Base-by-base conservation (phyloP, 305 asterid genomes). In the Rubia tinctorum region DNA sequence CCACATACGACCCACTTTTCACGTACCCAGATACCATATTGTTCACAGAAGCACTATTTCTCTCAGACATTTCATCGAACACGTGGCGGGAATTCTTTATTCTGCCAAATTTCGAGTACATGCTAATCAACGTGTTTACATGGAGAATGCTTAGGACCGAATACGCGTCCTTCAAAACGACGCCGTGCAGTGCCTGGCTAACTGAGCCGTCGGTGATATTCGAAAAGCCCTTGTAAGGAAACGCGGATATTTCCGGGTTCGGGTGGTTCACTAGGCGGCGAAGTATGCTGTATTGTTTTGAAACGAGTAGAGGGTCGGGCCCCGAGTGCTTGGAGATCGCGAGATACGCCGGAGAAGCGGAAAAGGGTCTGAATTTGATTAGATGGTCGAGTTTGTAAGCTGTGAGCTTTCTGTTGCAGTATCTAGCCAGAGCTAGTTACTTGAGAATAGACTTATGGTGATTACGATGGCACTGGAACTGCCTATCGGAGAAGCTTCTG, bases 11-110 rank as follows among this genome's bases (percentile, higher is more conserved):
- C 60, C 90, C 96, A 45, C 20, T 70, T 72, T 74, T 85, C 66
- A 88, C 96, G 79, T 80, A 90, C 64, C 88, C 93, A 74, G 98
- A 90, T 23, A 90, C 82, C 84, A 90, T 80, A 79, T 86, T 90
- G 68, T 88, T 92, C 98, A 96, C 89, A 76, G 96, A 92, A 51
- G 98, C 84, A 23, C 39, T 85, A 77, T 90, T 86, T 81, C 90
- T 86, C 0, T 76, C 84, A 23, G 83, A 84, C 95, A 92, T 90
- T 83, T 47, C n/a, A 68, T 89, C 94, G 68, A 92, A 92, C 92
- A 92, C 89, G 2, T 80, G 75, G 37, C 83, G 79, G 63, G 97
- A 93, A 82, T 69, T 80, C 13, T n/a, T 68, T 2, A 82, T 20
- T 40, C 76, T 77, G 63, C 89, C 96, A 34, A 86, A 86, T 69